Conservation (phyloP, 768 basidiomycete genomes). For the Rhodotorula kratochvilovae region DNA sequence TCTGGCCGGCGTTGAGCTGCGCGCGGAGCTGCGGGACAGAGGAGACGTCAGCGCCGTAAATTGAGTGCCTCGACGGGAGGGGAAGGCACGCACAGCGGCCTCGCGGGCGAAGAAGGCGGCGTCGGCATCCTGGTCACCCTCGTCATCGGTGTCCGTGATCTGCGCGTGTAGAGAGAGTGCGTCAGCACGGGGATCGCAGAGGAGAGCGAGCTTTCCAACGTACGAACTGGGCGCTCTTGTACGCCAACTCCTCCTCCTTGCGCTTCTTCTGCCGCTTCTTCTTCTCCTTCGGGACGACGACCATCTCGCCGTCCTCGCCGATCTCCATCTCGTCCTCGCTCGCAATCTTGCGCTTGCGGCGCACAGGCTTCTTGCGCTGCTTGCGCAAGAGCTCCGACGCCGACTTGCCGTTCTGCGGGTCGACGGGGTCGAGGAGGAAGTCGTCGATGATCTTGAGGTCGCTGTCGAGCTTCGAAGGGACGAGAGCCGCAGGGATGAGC, state of each 20-base stretch:
- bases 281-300: background rate
- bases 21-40: conserved; percentile 7
- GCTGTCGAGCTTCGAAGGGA: conserved; percentile 63
- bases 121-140: conserved; percentile 33
- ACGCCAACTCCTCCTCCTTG: conserved; percentile 35
- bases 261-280: conserved; percentile 26
- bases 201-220: background rate
- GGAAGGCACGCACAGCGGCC: conserved; percentile 12
- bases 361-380: conserved; percentile 51
- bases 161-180: background rate
- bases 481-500: conserved; percentile 70
- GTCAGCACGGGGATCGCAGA: background rate
- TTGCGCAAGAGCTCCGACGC: conserved; percentile 63
- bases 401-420: conserved; percentile 71
- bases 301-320: background rate
- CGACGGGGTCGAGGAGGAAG: conserved; percentile 74
- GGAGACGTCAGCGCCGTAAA: background rate
- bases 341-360: conserved; percentile 11
- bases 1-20: conserved; percentile 18
- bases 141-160: conserved; percentile 40
- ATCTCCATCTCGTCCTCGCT: background rate
- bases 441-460: conserved; percentile 72
- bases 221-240: conserved; percentile 41
- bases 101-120: conserved; percentile 38
- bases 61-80: background rate